Evolutionary conservation across 2,329 filamentous ascomycete genomes (phyloP), one percentile per base, ranked within the genome.

Genomic region (Alternaria gansuensis): DNA sequence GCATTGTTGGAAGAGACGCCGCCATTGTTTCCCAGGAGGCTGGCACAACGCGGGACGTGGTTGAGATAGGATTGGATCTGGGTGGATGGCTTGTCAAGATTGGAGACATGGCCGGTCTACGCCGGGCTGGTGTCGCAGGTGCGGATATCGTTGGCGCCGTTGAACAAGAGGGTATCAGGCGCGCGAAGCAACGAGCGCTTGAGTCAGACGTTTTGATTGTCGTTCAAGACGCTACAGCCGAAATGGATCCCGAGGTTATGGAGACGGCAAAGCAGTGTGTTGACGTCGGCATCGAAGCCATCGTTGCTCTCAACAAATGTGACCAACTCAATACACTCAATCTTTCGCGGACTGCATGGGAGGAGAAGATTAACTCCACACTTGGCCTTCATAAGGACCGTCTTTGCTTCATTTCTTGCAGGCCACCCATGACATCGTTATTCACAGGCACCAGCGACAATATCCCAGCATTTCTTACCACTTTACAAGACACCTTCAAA

Each of bases 11-110:
- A 0, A 84, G 93, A 51, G 94, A 98, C 75, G 95, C 95, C 2
- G 96, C 93, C 3, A 99, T 99, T 69, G 95, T 99, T 7, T 97
- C 93, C 43, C 85, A 88, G 0, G 93, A 98, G 79, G 93, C 93
- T 37, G 95, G 95, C 0, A 99, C 95, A 0, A 99, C 95, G 6
- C 82, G 95, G 60, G 95, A 99, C 79, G 89, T 99, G 51, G 89
- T 99, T 10, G 95, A 99, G 79, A 91, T 95, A 0, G 90, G 90
- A 28, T 84, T 99, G 26, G 95, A 99, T 78, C 83, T 99, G 46
- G 88, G 89, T 0, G 95, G 95, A 0, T 99, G 91, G 80, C 87
- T 96, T 49, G 96, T 93, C 77, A 91, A 91, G n/a, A 89, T 99
- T 72, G 93, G 94, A 14, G 95, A 99, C 79, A 98, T 95, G 70